phyloP scores from a whole-genome alignment of 345 rosid genomes.

The Schrenkiella parvula region DNA sequence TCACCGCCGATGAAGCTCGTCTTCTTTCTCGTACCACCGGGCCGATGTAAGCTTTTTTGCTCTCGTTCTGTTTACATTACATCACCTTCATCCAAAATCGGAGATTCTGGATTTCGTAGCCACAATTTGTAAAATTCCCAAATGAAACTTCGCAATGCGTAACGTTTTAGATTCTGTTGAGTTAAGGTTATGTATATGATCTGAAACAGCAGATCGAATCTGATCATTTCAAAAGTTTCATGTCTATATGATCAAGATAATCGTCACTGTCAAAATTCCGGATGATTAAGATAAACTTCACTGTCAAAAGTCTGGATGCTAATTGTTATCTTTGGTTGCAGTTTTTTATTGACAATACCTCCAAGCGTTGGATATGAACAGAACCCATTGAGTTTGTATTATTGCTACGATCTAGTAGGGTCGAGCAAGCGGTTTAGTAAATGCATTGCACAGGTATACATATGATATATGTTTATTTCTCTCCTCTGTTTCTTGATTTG shows the following conservation, averaged over 20 bases:
- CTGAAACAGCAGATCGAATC: background rate
- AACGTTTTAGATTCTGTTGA: too few relatives aligned
- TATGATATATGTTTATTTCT: background rate
- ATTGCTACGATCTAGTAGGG: slow-evolving; percentile 59
- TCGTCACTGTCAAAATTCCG: too few relatives aligned
- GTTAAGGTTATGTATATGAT: background rate
- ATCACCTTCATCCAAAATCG: background rate
- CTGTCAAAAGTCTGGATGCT: too few relatives aligned
- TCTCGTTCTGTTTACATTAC: background rate
- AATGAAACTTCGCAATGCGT: too few relatives aligned
- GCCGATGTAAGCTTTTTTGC: slow-evolving; percentile 44
- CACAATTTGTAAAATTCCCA: background rate
- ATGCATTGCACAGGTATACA: slow-evolving; percentile 81
- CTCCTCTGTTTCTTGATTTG: background rate
- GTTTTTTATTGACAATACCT: slow-evolving; percentile 81
- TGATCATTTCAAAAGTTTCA: background rate
- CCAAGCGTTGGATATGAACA: slow-evolving; percentile 89
- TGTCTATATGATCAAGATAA: background rate
- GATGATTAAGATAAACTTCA: too few relatives aligned
- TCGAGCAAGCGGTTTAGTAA: slow-evolving; percentile 43
- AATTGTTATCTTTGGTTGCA: slow-evolving; percentile 27
- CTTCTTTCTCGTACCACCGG: slow-evolving; percentile 51
- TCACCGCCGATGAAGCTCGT: slow-evolving; percentile 71
- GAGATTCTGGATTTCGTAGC: background rate
- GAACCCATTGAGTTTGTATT: slow-evolving; percentile 87